Base-by-base conservation (phyloP, 257 asterid genomes). In the Haberlea rhodopensis region DNA sequence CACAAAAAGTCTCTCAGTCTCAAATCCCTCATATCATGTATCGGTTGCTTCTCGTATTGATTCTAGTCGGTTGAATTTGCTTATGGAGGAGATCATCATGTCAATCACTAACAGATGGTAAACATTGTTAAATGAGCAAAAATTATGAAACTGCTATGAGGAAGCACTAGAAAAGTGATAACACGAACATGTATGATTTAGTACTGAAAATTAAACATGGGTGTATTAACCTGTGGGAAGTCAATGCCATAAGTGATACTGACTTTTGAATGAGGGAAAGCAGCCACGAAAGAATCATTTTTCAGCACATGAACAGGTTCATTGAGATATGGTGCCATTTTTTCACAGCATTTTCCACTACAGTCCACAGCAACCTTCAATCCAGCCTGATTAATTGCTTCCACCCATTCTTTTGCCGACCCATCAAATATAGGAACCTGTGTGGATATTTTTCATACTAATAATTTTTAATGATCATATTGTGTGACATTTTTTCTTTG, bases 341-440 rank as follows among this genome's bases (percentile, higher is more conserved):
- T 89, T 64, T 76, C 86, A 56, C 69, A 75, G 66, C 76, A 77
- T 69, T 79, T 60, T 71, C 95, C 95, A 68, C 57, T 76, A 62
- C 53, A 32, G 71, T 85, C 88, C 45, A 66, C 71, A 31, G 99
- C 95, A 61, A 73, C 94, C 72, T 79, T 71, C 62, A 89, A 62
- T 66, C 99, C 99, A 62, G 75, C 91, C 75, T 85, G 79, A 64
- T 76, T 58, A 76, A 92, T 80, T 25, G 91, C 97, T 45, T 81
- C 87, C 53, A 85, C 86, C 99, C 99, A 92, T 74, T 84, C 96
- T 71, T 82, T 89, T 53, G 95, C 91, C 46, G 99, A 92, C 59
- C 99, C 99, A 75, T 92, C 97, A 71, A 89, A 84, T 66, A 92
- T 87, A 73, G 99, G 99, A 71, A 92, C 90, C 97, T 91, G 87